Percentiles rank a stretch among this genome's conserved stretches.
These are phyloP conservation scores for Colletotrichum sp. DNA, from an alignment of 2,329 filamentous ascomycete species.

Conservation along the genomic window DNA sequence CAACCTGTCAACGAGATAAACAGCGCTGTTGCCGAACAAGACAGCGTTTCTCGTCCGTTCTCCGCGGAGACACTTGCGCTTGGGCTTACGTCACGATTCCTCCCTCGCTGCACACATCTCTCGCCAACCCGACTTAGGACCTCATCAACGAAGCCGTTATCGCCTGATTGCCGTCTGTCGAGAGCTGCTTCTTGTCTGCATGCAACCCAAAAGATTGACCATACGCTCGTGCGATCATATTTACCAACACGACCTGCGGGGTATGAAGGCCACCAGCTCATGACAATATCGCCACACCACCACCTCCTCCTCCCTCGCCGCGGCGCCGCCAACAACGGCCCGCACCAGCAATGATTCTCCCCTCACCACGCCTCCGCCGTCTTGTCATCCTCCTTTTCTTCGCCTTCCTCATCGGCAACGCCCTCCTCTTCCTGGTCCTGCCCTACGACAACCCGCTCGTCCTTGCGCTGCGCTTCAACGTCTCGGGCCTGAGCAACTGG, in stretches of 20 bases:
- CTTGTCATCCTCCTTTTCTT: neutral
- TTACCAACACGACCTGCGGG: neutral
- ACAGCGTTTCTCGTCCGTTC: neutral
- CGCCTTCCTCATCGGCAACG: constrained; percentile 4
- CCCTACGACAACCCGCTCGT: constrained; percentile 20
- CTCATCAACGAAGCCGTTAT: neutral
- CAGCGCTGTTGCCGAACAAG: neutral
- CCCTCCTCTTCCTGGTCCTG: constrained; percentile 9
- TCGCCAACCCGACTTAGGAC: neutral
- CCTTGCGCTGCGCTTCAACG: constrained; percentile 22
- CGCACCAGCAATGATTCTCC: neutral
- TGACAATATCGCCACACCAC: neutral
- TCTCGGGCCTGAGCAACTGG: constrained; percentile 31
- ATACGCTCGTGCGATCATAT: neutral
- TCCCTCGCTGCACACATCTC: neutral
- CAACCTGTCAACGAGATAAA: neutral
- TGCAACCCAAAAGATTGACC: neutral
- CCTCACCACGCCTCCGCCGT: constrained; percentile 7
- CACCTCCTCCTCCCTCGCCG: neutral
- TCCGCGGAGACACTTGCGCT: neutral
- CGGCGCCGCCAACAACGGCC: neutral
- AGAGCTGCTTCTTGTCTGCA: neutral
- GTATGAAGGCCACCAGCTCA: neutral
- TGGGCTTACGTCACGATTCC: neutral
- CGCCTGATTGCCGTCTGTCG: neutral